Evolutionary conservation across 768 basidiomycete species (phyloP), one percentile per base, ranked within the genome.

Genomic region (Hortiboletus flavorubellus): DNA sequence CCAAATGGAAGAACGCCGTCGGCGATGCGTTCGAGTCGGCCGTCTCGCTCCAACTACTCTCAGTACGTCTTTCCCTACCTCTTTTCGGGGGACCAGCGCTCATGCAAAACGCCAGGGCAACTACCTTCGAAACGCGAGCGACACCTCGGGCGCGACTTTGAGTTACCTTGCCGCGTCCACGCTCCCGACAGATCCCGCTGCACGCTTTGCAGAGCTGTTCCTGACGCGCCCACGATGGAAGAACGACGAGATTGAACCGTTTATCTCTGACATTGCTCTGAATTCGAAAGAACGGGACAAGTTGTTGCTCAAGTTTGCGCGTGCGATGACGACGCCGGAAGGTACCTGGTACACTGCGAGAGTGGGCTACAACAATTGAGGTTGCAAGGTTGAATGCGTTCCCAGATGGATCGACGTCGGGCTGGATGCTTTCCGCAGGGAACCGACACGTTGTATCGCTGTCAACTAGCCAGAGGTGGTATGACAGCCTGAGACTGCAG

Each of bases 171-270:
- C 93, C 12, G 76, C 82, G 4, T 83, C 89, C 0, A 70, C 74
- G 2, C 83, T 98, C 26, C 90, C 95, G 1, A 68, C 81, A 0
- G 88, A 92, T 48, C 88, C 95, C 6, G 76, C 86, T 2, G 80
- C 83, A 8, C 86, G 96, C 15, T 98, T 98, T 73, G 70, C 81
- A 12, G 92, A 96, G 59, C 80, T 98, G 15, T 99, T 99, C 77
- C 76, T 91, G 38, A 88, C 87, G 9, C 83, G 87, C 6, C 59
- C 81, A 21, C 81, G 81, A 43, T 94, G 93, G 92, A 84, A 80
- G 64, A 80, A 78, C 7, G 84, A 88, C 12, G 92, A 95, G 16
- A 89, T 98, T 56, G 72, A 75, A 29, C 90, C 89, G 5, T 98
- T 95, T 73, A 73, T 98, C 12, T 71, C 76, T 7, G 93, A 93